Conservation (phyloP, 2,329 filamentous ascomycete species). For the Bipolaris oryzae region DNA sequence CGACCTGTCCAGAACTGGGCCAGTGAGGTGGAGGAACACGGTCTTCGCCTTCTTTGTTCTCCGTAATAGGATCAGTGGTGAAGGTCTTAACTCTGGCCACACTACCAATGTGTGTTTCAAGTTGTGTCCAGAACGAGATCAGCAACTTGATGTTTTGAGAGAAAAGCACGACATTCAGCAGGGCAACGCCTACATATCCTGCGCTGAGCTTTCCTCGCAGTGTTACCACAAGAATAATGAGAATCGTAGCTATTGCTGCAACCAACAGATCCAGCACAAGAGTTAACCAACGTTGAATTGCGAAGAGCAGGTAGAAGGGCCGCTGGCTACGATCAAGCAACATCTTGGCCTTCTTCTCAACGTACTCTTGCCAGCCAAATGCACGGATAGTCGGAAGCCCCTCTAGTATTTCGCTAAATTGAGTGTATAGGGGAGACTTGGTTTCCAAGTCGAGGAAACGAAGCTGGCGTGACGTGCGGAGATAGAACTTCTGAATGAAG, state of each 20-base stretch:
- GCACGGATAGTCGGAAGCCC: constrained; percentile 59
- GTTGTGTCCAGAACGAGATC: constrained; percentile 61
- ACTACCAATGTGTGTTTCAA: constrained; percentile 65
- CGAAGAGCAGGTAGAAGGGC: constrained; percentile 55
- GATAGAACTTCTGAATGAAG: constrained; percentile 54
- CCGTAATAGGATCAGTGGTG: constrained; percentile 51
- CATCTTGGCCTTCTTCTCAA: constrained; percentile 46
- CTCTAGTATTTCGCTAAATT: constrained; percentile 58
- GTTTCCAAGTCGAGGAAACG: constrained; percentile 61
- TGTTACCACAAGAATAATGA: constrained; percentile 44
- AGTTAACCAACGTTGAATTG: constrained; percentile 54
- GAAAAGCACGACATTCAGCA: constrained; percentile 61
- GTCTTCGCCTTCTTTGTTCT: constrained; percentile 61
- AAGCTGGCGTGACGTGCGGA: constrained; percentile 56
- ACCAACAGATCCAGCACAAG: constrained; percentile 51
- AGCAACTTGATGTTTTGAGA: constrained; percentile 58
- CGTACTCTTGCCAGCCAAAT: constrained; percentile 55
- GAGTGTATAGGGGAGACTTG: constrained; percentile 57
- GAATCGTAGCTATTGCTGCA: constrained; percentile 47
- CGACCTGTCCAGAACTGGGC: constrained; percentile 52
- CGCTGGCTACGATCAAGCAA: constrained; percentile 51
- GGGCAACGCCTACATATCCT: constrained; percentile 59
- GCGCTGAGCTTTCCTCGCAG: constrained; percentile 51
- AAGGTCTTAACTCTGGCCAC: constrained; percentile 63
- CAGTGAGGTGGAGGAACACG: constrained; percentile 49